phyloP scores from a whole-genome alignment of 202 grass and related monocot species.

The Setaria viridis region DNA sequence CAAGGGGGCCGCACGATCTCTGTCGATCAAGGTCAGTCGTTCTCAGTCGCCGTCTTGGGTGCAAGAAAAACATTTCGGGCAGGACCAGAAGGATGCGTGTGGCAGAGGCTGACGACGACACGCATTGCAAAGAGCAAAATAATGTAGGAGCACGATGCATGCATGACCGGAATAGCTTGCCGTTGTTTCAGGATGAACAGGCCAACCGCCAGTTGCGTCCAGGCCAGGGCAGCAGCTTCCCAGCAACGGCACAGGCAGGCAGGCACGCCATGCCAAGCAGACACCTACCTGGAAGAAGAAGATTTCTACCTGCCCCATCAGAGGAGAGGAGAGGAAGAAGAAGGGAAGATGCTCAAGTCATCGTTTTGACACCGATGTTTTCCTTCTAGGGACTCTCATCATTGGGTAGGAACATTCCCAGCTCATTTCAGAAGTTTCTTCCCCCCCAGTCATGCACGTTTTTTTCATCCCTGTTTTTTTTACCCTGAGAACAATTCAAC shows the following conservation, averaged over 20 bases:
- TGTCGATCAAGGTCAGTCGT: background rate
- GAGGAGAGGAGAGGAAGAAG: background rate
- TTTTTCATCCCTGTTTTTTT: background rate
- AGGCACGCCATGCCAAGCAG: slow-evolving; percentile 33
- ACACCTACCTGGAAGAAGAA: slow-evolving; percentile 40
- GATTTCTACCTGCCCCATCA: background rate
- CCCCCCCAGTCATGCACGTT: background rate
- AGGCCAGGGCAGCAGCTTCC: slow-evolving; percentile 25
- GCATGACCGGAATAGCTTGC: slow-evolving; percentile 24
- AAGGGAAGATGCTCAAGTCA: background rate
- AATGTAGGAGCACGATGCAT: background rate
- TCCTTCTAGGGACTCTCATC: slow-evolving; percentile 20
- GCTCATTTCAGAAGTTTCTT: slow-evolving; percentile 31
- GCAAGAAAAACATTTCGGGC: slow-evolving; percentile 9
- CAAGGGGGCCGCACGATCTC: background rate
- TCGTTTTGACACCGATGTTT: slow-evolving; percentile 26
- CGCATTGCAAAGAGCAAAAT: background rate
- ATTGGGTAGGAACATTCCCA: slow-evolving; percentile 36
- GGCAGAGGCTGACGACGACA: slow-evolving; percentile 34
- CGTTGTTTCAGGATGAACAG: background rate
- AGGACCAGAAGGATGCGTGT: slow-evolving; percentile 31
- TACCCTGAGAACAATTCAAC: background rate
- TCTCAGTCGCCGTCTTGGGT: background rate
- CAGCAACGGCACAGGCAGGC: slow-evolving; percentile 19
- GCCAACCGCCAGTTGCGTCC: slow-evolving; percentile 20